These are phyloP conservation scores for Setaria italica DNA, from an alignment of 202 grass and related monocot species.

Conservation along the genomic window DNA sequence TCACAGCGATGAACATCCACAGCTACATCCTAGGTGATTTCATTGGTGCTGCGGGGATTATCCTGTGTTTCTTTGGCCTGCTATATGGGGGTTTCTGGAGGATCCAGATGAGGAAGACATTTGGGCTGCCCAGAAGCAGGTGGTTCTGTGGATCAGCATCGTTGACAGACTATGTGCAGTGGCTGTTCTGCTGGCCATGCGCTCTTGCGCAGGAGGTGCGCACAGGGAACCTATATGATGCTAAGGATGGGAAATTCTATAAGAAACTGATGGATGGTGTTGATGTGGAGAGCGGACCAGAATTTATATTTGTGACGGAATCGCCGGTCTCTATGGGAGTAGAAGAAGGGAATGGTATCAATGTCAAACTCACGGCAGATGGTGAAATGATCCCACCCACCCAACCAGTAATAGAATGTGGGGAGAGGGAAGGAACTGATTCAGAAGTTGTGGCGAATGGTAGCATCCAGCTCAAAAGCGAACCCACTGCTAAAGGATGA, in stretches of 20 bases:
- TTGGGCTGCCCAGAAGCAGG: constrained; percentile 52
- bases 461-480: constrained; percentile 48
- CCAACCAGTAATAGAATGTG: constrained; percentile 51
- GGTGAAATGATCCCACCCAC: constrained; percentile 57
- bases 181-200: constrained; percentile 79
- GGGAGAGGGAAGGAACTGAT: neutral
- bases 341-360: neutral
- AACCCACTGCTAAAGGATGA: constrained; percentile 29
- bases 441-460: constrained; percentile 20
- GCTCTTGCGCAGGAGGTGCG: constrained; percentile 73
- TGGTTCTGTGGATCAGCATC: constrained; percentile 60
- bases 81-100: constrained; percentile 78
- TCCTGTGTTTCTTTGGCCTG: constrained; percentile 64
- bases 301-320: neutral
- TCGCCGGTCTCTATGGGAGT: neutral
- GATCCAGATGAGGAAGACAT: constrained; percentile 71
- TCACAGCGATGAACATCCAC: constrained; percentile 67
- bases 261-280: constrained; percentile 31
- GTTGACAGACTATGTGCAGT: constrained; percentile 60
- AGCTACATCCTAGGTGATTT: constrained; percentile 52
- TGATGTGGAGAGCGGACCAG: neutral
- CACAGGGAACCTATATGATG: constrained; percentile 65
- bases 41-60: constrained; percentile 49
- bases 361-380: neutral
- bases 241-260: constrained; percentile 55